Conservation (phyloP, 306 rosid genomes). For the Alnus glutinosa region DNA sequence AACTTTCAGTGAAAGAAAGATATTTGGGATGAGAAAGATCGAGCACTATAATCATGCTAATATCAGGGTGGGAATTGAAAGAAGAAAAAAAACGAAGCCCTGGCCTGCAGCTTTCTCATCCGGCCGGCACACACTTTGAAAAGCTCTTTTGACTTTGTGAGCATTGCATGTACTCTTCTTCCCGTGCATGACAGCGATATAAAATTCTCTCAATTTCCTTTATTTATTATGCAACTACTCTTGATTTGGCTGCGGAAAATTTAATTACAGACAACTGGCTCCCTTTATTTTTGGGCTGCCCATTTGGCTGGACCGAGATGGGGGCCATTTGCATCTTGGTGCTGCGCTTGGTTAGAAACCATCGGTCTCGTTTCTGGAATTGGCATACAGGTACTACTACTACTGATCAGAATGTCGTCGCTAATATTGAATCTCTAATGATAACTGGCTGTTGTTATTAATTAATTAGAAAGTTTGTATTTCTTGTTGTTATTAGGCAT, state of each 20-base stretch:
- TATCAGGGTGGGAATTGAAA: neutral
- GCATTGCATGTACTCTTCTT: neutral
- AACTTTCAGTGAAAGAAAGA: too few species aligned
- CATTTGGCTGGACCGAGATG: conserved; percentile 87
- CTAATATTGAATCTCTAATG: too few species aligned
- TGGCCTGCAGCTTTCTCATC: neutral
- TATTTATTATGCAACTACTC: neutral
- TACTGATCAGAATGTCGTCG: too few species aligned
- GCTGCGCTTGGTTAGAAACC: conserved; percentile 91
- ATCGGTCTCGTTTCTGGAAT: conserved; percentile 83
- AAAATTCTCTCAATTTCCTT: neutral
- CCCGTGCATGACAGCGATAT: neutral
- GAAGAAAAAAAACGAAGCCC: too few species aligned
- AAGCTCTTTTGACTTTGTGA: neutral
- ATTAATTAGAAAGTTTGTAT: too few species aligned
- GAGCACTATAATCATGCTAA: neutral
- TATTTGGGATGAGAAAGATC: too few species aligned
- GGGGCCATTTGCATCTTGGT: conserved; percentile 96
- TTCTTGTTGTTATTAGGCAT: conserved; percentile 53
- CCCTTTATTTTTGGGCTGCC: conserved; percentile 94
- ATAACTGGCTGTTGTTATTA: too few species aligned
- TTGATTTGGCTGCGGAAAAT: conserved; percentile 8
- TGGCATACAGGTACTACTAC: conserved; percentile 65
- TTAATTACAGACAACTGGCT: conserved; percentile 72
- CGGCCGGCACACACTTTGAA: neutral